Evolutionary conservation across 768 basidiomycete species (phyloP).

Genomic region (Hortiboletus campestris): DNA sequence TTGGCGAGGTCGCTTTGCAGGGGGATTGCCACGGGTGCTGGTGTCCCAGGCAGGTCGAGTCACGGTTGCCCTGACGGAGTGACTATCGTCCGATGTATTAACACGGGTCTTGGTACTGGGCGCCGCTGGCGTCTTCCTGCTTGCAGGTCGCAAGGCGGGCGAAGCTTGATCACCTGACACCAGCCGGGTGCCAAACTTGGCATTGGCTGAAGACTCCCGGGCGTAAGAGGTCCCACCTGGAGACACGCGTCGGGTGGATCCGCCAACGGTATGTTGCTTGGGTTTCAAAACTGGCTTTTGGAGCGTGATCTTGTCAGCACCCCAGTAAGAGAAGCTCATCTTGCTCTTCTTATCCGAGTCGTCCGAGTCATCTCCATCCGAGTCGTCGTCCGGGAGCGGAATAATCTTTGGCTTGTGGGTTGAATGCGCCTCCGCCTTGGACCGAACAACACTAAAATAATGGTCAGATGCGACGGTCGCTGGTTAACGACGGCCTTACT

Average conservation of each 20-base stretch:
- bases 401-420: constrained; percentile 63
- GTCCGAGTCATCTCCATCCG: constrained; percentile 64
- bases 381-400: constrained; percentile 65
- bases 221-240: constrained; percentile 58
- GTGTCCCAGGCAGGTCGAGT: constrained; percentile 75
- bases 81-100: constrained; percentile 62
- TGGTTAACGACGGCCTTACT: constrained; percentile 50
- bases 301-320: constrained; percentile 86
- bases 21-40: constrained; percentile 48
- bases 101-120: constrained; percentile 42
- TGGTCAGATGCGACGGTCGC: constrained; percentile 6
- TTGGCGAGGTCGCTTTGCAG: constrained; percentile 63
- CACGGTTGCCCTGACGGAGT: constrained; percentile 68
- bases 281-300: constrained; percentile 70
- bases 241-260: constrained; percentile 38
- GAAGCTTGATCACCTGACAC: constrained; percentile 56
- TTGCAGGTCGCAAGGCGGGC: constrained; percentile 52
- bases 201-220: constrained; percentile 83
- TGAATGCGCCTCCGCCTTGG: constrained; percentile 58
- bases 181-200: constrained; percentile 87
- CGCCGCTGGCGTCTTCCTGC: constrained; percentile 53
- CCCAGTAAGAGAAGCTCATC: constrained; percentile 95
- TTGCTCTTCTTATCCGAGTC: constrained; percentile 89
- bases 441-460: constrained; percentile 59
- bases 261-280: constrained; percentile 32